phyloP scores from a whole-genome alignment of 495 filamentous ascomycete genomes.

The Xylaria cubensis region DNA sequence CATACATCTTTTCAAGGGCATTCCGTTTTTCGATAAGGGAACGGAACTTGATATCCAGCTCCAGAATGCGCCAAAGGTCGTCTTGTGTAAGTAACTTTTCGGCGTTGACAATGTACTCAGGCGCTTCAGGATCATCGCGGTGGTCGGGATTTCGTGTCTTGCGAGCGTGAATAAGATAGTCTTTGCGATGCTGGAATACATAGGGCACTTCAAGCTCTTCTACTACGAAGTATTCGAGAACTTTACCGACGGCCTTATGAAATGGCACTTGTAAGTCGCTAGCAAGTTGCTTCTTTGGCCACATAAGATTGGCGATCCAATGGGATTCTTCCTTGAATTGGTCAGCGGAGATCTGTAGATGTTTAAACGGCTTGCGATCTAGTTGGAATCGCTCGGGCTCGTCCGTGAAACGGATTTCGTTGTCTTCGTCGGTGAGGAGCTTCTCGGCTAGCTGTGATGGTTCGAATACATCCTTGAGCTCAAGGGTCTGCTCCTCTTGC shows the following conservation, averaged over 20 bases:
- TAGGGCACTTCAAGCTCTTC: conserved; percentile 95
- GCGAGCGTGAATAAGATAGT: conserved; percentile 93
- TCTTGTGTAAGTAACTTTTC: conserved; percentile 91
- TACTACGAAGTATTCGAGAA: conserved; percentile 92
- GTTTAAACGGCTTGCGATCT: conserved; percentile 83
- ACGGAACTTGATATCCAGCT: conserved; percentile 92
- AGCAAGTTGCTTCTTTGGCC: conserved; percentile 78
- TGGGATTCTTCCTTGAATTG: conserved; percentile 85
- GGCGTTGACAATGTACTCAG: conserved; percentile 74
- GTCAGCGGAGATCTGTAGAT: conserved; percentile 75
- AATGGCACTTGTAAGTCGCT: conserved; percentile 79
- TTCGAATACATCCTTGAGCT: conserved; percentile 97
- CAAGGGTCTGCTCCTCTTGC: conserved; percentile 71
- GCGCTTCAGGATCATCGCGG: conserved; percentile 63
- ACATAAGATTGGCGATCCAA: conserved; percentile 89
- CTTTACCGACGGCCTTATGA: conserved; percentile 83
- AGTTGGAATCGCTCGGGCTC: conserved; percentile 95
- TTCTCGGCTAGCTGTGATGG: conserved; percentile 91
- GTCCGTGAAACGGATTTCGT: conserved; percentile 82
- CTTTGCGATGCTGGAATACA: conserved; percentile 96
- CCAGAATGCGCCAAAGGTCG: conserved; percentile 92
- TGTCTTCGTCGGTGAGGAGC: conserved; percentile 94
- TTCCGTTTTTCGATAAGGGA: conserved; percentile 89
- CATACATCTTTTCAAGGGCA: conserved; percentile 76
- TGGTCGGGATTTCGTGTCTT: conserved; percentile 68